These are phyloP conservation scores for Lactifluus hygrophoroides DNA, from an alignment of 768 basidiomycete genomes.

Conservation along the genomic window DNA sequence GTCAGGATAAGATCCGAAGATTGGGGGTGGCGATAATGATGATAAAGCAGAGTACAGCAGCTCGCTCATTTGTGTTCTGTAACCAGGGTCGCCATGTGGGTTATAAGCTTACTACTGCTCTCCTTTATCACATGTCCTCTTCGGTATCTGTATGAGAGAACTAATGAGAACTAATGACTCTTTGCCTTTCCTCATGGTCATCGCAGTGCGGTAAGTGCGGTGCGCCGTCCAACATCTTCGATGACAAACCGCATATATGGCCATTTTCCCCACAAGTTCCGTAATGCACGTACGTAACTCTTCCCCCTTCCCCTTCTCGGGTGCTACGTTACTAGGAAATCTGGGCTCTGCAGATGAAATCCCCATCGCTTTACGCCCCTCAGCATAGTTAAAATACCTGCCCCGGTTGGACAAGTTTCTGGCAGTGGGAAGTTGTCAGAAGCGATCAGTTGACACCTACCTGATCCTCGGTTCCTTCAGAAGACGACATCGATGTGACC, in stretches of 20 bases:
- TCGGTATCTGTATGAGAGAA: no score
- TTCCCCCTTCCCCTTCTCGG: not conserved
- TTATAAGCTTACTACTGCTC: no score
- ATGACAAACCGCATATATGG: not conserved
- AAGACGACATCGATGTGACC: not conserved
- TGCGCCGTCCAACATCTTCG: not conserved
- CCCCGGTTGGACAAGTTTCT: not conserved
- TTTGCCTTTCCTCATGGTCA: not conserved
- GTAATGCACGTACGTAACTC: conserved; percentile 1
- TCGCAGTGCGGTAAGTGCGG: not conserved
- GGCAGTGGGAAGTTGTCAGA: not conserved
- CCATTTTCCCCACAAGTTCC: not conserved
- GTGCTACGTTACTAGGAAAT: no score
- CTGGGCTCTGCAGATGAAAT: no score
- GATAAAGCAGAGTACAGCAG: no score
- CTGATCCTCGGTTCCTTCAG: not conserved
- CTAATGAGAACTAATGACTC: no score
- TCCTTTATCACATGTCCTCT: no score
- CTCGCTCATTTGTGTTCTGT: no score
- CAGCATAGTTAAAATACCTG: not conserved
- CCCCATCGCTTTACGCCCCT: not conserved
- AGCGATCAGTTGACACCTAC: not conserved
- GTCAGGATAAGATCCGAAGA: no score
- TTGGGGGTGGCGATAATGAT: no score
- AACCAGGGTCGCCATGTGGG: no score